A percentile compares a stretch with the other conserved stretches of the same genome.
Evolutionary conservation across 805 yeast species (phyloP).

Genomic region (Kurtzmaniella cleridarum): DNA sequence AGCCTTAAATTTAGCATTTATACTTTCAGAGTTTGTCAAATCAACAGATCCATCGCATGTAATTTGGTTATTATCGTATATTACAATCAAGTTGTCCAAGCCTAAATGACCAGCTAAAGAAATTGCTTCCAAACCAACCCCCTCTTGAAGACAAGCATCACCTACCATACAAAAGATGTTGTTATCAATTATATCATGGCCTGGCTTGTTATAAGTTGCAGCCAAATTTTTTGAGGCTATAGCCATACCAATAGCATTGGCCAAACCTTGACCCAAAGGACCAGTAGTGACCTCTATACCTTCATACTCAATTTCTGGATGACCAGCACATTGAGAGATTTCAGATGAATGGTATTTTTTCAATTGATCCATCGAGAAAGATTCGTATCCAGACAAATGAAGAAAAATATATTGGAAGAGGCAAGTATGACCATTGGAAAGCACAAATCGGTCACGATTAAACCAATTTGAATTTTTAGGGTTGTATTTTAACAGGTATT

Average conservation of each 20-base stretch:
- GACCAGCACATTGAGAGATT: slow-evolving; percentile 28
- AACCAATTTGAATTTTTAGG: slow-evolving; percentile 26
- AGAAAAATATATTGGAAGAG: slow-evolving; percentile 25
- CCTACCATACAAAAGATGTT: slow-evolving; percentile 31
- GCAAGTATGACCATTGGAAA: slow-evolving; percentile 35
- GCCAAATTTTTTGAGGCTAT: slow-evolving; percentile 29
- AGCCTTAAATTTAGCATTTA: slow-evolving; percentile 26
- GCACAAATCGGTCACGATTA: slow-evolving; percentile 33
- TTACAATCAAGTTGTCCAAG: slow-evolving; percentile 28
- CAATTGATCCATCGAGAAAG: slow-evolving; percentile 27
- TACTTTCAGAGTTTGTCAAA: slow-evolving; percentile 26
- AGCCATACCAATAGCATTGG: slow-evolving; percentile 37
- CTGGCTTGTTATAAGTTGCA: slow-evolving; percentile 29
- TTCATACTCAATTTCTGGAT: slow-evolving; percentile 36
- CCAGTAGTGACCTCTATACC: slow-evolving; percentile 36
- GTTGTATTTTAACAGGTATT: slow-evolving; percentile 18
- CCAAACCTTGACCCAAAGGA: slow-evolving; percentile 38
- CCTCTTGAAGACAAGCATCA: slow-evolving; percentile 39
- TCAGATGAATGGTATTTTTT: slow-evolving; percentile 24
- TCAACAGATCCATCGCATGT: slow-evolving; percentile 34
- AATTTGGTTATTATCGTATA: slow-evolving; percentile 34
- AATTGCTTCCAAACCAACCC: slow-evolving; percentile 33
- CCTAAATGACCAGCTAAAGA: slow-evolving; percentile 35
- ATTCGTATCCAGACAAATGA: slow-evolving; percentile 25
- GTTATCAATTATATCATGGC: slow-evolving; percentile 20